Evolutionary conservation across 208 protist genomes (phyloP), one percentile per base, ranked within the genome.

Genomic region (Trypanosoma scelopori): DNA sequence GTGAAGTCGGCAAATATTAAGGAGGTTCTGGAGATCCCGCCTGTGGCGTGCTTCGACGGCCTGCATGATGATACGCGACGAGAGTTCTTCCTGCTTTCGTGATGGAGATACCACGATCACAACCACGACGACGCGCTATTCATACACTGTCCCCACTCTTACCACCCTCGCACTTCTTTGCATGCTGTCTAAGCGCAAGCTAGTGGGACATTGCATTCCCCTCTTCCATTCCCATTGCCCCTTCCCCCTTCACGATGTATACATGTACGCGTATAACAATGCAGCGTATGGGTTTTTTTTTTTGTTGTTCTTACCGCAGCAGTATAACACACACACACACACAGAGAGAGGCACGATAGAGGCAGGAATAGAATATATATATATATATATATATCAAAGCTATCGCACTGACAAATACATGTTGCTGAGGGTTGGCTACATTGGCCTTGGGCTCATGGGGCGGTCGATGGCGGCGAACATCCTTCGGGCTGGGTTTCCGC

Each of bases 371-470:
- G 0, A 16, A 25, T 20, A 23, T 48, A 27, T 61, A 27, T 46
- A 47, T 42, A 27, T 27, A 6, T 46, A 39, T 0, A 12, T 12
- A 30, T 23, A 25, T 47, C 43, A 16, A 47, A 47, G 3, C 4
- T 23, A 47, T 16, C 12, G 16, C 23, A 46, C 20, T 47, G 12
- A 23, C 3, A 41, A 22, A 46, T 12, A 22, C 18, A 76, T 76
- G 71, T 58, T 55, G 74, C 51, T 96, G 55, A 78, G 65, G 39
- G 79, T 97, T 60, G 95, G 95, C 20, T 98, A 95, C 65, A 92
- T 98, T 69, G 95, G 95, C 15, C 79, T 97, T 20, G 95, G 95
- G 16, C 82, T 97, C 28, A 98, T 98, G 95, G 95, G 95, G 20
- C 89, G 84, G 55, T 86, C 85, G 58, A 98, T 98, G 89, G 91